A percentile compares a stretch with the other conserved stretches of the same genome.
These are phyloP conservation scores for Maudiozyma barnettii DNA, from an alignment of 805 yeast species.

Conservation along the genomic window DNA sequence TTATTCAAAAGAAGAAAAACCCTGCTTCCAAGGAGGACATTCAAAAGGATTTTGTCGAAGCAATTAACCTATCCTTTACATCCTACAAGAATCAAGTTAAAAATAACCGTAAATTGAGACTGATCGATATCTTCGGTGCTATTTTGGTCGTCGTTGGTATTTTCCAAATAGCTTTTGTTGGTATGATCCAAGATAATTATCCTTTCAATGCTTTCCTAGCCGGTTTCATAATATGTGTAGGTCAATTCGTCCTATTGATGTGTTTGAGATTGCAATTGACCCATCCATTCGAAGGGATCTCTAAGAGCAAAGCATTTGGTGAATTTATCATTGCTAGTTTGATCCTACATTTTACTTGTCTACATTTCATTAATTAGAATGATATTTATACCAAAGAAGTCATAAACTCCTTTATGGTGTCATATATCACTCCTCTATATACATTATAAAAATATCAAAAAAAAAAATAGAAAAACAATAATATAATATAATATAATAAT, in stretches of 20 bases:
- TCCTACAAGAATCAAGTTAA: slow-evolving; percentile 24
- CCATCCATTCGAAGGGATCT: slow-evolving; percentile 35
- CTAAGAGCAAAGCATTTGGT: slow-evolving; percentile 64
- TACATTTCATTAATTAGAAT: slow-evolving; percentile 78
- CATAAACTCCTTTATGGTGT: not conserved
- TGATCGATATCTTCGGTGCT: slow-evolving; percentile 69
- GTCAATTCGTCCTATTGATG: slow-evolving; percentile 86
- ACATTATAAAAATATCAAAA: not conserved
- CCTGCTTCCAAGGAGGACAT: slow-evolving; percentile 3
- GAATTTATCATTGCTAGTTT: slow-evolving; percentile 84
- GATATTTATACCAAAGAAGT: not conserved
- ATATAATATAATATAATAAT: too few species aligned
- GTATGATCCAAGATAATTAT: slow-evolving; percentile 67
- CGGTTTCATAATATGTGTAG: slow-evolving; percentile 87
- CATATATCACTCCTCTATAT: not conserved
- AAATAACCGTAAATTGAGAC: slow-evolving; percentile 38
- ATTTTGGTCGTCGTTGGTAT: slow-evolving; percentile 68
- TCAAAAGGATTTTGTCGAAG: slow-evolving; percentile 20
- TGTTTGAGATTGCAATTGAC: slow-evolving; percentile 67
- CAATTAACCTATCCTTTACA: slow-evolving; percentile 15
- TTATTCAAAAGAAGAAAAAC: not conserved
- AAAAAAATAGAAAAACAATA: not conserved
- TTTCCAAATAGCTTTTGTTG: slow-evolving; percentile 68
- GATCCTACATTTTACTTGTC: slow-evolving; percentile 77
- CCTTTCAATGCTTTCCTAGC: slow-evolving; percentile 96